A percentile compares a stretch with the other conserved stretches of the same genome.
Conservation (phyloP, 2,329 filamentous ascomycete genomes). For the Calonectria pseudoturangicola region DNA sequence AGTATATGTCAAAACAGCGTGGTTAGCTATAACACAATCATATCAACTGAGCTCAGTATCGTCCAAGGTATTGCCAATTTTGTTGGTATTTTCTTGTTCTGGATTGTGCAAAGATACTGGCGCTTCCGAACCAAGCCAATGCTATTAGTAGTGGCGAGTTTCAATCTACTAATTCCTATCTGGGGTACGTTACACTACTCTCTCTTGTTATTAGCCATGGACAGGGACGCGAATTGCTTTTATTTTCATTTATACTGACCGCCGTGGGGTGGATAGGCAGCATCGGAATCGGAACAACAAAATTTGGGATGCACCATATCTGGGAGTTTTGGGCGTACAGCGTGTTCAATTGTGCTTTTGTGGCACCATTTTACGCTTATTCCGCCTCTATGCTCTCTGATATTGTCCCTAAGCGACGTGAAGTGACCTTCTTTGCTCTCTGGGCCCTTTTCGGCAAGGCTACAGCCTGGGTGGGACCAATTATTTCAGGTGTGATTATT, state of each 20-base stretch:
- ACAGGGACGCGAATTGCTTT: too few relatives aligned
- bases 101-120: slow-evolving; percentile 16
- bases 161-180: slow-evolving; percentile 7
- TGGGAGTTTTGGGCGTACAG: slow-evolving; percentile 22
- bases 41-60: slow-evolving; percentile 11
- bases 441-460: slow-evolving; percentile 7
- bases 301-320: not conserved
- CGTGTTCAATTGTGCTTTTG: slow-evolving; percentile 11
- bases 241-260: not conserved
- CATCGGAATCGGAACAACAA: slow-evolving; percentile 10
- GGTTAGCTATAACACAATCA: not conserved
- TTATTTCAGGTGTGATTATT: slow-evolving; percentile 14
- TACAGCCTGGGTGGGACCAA: slow-evolving; percentile 7
- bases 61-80: slow-evolving; percentile 11
- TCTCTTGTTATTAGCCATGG: accelerated
- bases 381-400: slow-evolving; percentile 12
- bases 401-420: slow-evolving; percentile 7
- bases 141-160: slow-evolving; percentile 12
- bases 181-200: not conserved
- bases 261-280: not conserved
- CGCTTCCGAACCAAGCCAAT: slow-evolving; percentile 13
- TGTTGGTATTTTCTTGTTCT: slow-evolving; percentile 5
- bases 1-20: slow-evolving; percentile 13
- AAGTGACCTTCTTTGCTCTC: slow-evolving; percentile 11
- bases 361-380: slow-evolving; percentile 9